Evolutionary conservation across 768 basidiomycete species (phyloP).

Genomic region (Strobilomyces echinocephalus): DNA sequence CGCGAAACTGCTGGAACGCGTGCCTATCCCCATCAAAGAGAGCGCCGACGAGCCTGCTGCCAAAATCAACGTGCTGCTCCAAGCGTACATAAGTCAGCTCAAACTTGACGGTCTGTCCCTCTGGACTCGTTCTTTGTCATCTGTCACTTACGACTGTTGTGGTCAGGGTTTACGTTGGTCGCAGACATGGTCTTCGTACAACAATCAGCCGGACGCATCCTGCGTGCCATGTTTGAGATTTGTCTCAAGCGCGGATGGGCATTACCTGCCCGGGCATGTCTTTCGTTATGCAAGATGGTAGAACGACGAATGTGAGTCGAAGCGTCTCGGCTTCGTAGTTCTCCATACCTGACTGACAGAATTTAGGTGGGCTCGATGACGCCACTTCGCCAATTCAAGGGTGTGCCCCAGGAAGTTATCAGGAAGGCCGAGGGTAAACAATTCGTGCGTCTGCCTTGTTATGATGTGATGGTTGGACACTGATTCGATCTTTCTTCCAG

Average conservation of each 20-base stretch:
- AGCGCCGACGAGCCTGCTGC: conserved; percentile 93
- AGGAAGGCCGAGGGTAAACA: conserved; percentile 95
- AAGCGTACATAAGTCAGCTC: conserved; percentile 5
- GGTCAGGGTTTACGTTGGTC: conserved; percentile 1
- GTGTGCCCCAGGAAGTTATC: conserved; percentile 79
- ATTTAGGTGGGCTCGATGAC: conserved; percentile 95
- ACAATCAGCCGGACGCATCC: conserved; percentile 80
- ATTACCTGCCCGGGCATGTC: conserved; percentile 81
- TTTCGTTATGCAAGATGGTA: conserved; percentile 96
- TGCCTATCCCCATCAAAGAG: conserved; percentile 87
- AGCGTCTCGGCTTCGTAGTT: not conserved
- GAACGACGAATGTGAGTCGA: conserved; percentile 69
- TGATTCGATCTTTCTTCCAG: conserved; percentile 30
- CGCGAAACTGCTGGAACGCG: conserved; percentile 1
- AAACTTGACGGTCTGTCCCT: not conserved
- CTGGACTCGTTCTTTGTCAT: not conserved
- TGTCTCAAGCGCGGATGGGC: conserved; percentile 87
- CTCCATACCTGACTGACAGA: not conserved
- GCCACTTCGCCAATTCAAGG: conserved; percentile 92
- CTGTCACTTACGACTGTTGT: not conserved
- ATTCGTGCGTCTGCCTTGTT: conserved; percentile 57
- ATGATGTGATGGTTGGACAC: not conserved
- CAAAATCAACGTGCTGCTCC: conserved; percentile 78
- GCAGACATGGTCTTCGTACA: conserved; percentile 89
- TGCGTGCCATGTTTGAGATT: conserved; percentile 4